phyloP scores from a whole-genome alignment of 2,329 filamentous ascomycete genomes.

The Diplodia corticola region DNA sequence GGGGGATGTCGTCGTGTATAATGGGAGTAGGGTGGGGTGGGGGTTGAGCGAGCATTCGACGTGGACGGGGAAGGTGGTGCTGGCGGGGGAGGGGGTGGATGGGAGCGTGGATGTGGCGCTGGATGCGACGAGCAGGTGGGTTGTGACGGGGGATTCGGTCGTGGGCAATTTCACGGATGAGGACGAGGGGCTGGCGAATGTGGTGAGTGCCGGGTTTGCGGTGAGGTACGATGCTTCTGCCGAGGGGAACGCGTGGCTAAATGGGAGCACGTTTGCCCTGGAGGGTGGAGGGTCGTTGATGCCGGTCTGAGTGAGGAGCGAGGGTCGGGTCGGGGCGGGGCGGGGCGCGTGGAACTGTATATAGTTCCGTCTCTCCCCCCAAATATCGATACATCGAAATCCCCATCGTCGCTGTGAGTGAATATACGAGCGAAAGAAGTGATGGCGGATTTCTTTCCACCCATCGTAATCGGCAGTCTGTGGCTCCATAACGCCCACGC shows the following conservation, averaged over 20 bases:
- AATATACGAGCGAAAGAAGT: no score
- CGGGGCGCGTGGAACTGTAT: no score
- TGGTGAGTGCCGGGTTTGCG: background rate
- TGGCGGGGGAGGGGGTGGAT: background rate
- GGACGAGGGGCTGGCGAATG: background rate
- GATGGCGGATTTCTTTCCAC: no score
- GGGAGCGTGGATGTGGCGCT: background rate
- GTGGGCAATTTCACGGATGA: background rate
- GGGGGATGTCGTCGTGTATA: slow-evolving; percentile 39
- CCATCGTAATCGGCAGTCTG: no score
- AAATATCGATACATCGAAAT: no score
- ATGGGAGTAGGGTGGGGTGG: slow-evolving; percentile 28
- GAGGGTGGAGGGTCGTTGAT: background rate
- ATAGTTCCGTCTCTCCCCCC: no score
- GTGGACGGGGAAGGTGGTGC: slow-evolving; percentile 5
- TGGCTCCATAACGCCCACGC: no score
- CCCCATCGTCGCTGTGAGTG: no score
- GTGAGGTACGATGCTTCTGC: background rate
- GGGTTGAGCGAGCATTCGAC: background rate
- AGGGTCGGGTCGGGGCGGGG: no score
- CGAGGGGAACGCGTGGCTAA: slow-evolving; percentile 2
- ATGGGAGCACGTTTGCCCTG: background rate
- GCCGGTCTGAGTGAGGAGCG: no score
- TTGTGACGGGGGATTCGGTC: background rate
- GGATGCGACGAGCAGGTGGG: background rate